Percentiles rank a stretch among this genome's conserved stretches.
Conservation (phyloP, 2,329 filamentous ascomycete species). For the Ophiostoma quercus region DNA sequence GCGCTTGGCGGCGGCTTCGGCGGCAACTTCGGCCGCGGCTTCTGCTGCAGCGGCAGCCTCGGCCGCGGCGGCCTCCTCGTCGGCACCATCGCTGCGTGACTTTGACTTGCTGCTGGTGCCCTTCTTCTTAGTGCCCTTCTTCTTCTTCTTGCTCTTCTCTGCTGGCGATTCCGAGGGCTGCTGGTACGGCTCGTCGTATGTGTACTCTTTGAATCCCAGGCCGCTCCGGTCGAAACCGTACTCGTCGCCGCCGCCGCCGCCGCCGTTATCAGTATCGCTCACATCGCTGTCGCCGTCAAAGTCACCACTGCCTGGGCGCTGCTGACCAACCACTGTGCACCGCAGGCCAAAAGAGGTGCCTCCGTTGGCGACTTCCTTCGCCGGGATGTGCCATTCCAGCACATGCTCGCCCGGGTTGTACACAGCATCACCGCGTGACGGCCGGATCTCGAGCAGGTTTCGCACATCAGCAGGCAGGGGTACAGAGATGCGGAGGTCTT, state of each 20-base stretch:
- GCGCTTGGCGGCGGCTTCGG: conserved; percentile 36
- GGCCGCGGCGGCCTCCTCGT: neutral
- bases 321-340: conserved; percentile 70
- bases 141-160: conserved; percentile 28
- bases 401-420: conserved; percentile 68
- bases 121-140: conserved; percentile 11
- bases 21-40: conserved; percentile 25
- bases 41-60: neutral
- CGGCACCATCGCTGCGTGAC: neutral
- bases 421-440: conserved; percentile 75
- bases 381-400: conserved; percentile 77
- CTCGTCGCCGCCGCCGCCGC: conserved; percentile 27
- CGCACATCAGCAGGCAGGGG: conserved; percentile 74
- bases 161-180: conserved; percentile 29
- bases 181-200: conserved; percentile 53
- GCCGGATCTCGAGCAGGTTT: conserved; percentile 75
- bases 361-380: conserved; percentile 66
- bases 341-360: conserved; percentile 66
- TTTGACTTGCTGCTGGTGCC: conserved; percentile 1
- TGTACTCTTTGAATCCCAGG: conserved; percentile 50
- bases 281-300: conserved; percentile 45
- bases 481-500: conserved; percentile 72
- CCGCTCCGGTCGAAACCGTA: conserved; percentile 11
- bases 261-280: conserved; percentile 42
- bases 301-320: conserved; percentile 34